Evolutionary conservation across 2,329 filamentous ascomycete species (phyloP), one percentile per base, ranked within the genome.

Genomic region (Tricladium varicosporioides): DNA sequence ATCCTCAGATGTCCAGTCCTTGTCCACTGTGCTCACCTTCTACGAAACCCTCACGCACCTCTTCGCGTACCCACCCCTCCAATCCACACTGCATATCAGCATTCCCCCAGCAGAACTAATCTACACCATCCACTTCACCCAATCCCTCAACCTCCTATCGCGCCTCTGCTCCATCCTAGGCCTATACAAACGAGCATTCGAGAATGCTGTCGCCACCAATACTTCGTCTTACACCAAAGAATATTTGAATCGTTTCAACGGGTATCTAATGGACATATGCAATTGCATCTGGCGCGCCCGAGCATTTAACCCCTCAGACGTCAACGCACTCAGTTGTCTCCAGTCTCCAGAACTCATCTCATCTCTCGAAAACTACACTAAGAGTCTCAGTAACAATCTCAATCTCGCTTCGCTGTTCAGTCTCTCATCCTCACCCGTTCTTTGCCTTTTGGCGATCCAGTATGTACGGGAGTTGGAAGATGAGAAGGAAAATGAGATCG

Each of bases 241-340:
- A 32, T 82, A 87, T 55, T 82, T 91, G 43, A 82, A 84, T 61
- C 75, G 80, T 19, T 92, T 94, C 75, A 96, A 96, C 70, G 87
- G 87, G 18, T 92, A 88, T 69, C 80, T 95, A 32, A 92, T 94
- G 84, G 91, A 96, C 69, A 81, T 92, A 32, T 92, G 90, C 76
- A 95, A 95, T 69, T 84, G 89, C 51, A 71, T 94, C 48, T 95
- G 91, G 91, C 83, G 90, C 8, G 82, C 83, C 18, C 83, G 86
- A 11, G 91, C 87, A 1, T 87, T 95, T 58, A 83, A 83, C 57
- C 75, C 75, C 11, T 75, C 76, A 1, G 89, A 93, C 62, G 74
- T 80, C n/a, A 84, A 85, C 64, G 77, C 81, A 2, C 65, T 78
- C 14, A 83, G 80, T 3, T 81, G 83, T 62, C 70, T 81, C 8